Evolutionary conservation across 2,329 filamentous ascomycete genomes (phyloP), one percentile per base, ranked within the genome.

Genomic region (Atkinsonella hypoxylon): DNA sequence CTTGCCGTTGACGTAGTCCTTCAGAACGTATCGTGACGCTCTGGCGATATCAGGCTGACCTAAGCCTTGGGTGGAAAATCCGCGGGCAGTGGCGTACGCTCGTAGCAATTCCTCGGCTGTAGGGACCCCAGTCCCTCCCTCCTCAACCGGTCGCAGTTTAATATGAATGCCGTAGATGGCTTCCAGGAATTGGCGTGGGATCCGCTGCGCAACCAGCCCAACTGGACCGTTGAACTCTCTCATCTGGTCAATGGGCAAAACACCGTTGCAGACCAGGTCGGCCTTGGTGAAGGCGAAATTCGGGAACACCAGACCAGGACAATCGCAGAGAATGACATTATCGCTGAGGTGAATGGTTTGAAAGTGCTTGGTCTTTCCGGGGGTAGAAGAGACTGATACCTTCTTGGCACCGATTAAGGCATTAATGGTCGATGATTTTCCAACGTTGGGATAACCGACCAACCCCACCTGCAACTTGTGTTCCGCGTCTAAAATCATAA

Each of bases 401-500:
- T 97, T 98, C 74, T 97, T 98, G 50, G 93, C 84, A 47, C 94
- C 94, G 52, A 97, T 90, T n/a, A 98, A 79, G 41, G 93, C 91
- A 72, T 98, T 98, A 76, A 98, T 98, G 15, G 93, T 98, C 46
- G 90, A 96, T 1, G 94, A 98, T 72, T 98, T 98, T 70, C 93
- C 93, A 56, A 98, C 93, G 71, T 98, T 98, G 62, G 93, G 93
- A 69, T 98, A 98, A 53, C 93, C 93, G 38, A 98, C 93, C 18
- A 98, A 76, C 59, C 93, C 93, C 58, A 98, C 93, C 56, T 89
- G 83, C 4, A 90, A 84, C 67, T 94, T 96, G 55, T 69, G 69
- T 44, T 74, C 72, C 9, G 71, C 59, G 4, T 68, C 75, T 75
- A 57, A 48, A 31, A 15, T n/a, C 5, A 15, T 51, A n/a, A 58